phyloP scores from a whole-genome alignment of 306 rosid species.

The Trifolium fragiferum region DNA sequence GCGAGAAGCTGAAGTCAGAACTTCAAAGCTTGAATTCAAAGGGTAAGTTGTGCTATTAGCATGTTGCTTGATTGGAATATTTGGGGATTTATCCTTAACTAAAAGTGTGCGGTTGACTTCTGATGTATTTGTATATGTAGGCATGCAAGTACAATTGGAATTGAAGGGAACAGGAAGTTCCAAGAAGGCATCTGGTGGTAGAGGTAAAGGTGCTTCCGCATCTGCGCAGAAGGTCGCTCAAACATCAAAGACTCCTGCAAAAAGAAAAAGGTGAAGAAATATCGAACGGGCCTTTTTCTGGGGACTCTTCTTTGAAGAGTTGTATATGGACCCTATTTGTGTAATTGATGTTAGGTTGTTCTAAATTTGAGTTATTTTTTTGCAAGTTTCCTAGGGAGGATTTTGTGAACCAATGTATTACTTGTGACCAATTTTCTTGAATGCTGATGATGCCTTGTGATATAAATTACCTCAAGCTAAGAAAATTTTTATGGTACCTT shows the following conservation, averaged over 20 bases:
- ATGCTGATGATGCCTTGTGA: constrained; percentile 23
- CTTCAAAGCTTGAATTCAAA: constrained; percentile 79
- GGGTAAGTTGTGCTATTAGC: constrained; percentile 55
- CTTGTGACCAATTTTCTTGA: neutral
- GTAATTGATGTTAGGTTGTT: constrained; percentile 29
- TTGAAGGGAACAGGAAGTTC: constrained; percentile 72
- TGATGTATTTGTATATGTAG: constrained; percentile 46
- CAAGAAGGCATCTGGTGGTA: constrained; percentile 67
- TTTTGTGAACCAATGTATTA: constrained; percentile 8
- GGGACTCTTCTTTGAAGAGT: constrained; percentile 23
- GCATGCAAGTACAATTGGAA: constrained; percentile 76
- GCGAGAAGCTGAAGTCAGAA: constrained; percentile 84
- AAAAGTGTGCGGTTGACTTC: constrained; percentile 15
- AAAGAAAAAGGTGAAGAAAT: constrained; percentile 79
- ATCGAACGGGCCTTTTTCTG: neutral
- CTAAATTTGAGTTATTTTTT: neutral
- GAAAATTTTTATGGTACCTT: neutral
- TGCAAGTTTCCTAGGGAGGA: constrained; percentile 35
- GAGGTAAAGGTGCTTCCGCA: constrained; percentile 67
- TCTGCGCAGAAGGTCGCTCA: constrained; percentile 65
- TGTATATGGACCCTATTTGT: constrained; percentile 43
- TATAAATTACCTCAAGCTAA: neutral
- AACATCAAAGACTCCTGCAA: constrained; percentile 65
- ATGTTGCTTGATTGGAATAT: constrained; percentile 19
- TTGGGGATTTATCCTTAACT: constrained; percentile 30